Conservation (phyloP, 2,329 filamentous ascomycete genomes). For the Aureobasidium pullulans region DNA sequence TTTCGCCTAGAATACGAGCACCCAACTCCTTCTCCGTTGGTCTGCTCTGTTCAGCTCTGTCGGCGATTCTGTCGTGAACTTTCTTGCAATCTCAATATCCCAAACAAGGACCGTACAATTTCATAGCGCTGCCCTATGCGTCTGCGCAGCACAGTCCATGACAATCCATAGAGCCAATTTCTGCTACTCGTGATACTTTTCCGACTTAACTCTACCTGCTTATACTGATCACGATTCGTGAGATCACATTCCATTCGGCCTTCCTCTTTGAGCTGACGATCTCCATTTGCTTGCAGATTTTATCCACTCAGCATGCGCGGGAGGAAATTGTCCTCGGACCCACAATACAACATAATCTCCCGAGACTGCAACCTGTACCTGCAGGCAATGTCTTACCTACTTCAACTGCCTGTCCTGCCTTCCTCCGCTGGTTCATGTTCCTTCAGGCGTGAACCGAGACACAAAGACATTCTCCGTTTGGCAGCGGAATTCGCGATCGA, state of each 20-base stretch:
- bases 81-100: background rate
- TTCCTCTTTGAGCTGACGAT: background rate
- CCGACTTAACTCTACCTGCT: background rate
- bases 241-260: background rate
- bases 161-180: background rate
- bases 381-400: background rate
- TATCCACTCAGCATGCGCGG: background rate
- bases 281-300: background rate
- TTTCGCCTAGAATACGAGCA: background rate
- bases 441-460: background rate
- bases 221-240: background rate
- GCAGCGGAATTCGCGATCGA: background rate
- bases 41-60: background rate
- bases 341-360: background rate
- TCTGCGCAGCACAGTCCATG: background rate
- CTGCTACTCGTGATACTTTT: too few relatives aligned
- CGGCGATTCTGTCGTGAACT: background rate
- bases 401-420: background rate
- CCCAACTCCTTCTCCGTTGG: background rate
- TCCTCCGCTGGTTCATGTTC: background rate
- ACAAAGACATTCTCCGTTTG: background rate
- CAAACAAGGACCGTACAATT: background rate
- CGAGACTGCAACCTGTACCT: background rate
- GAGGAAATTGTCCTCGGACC: background rate
- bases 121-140: background rate